Evolutionary conservation across 2,329 filamentous ascomycete species (phyloP).

Genomic region (Rhynchosporium graminicola): DNA sequence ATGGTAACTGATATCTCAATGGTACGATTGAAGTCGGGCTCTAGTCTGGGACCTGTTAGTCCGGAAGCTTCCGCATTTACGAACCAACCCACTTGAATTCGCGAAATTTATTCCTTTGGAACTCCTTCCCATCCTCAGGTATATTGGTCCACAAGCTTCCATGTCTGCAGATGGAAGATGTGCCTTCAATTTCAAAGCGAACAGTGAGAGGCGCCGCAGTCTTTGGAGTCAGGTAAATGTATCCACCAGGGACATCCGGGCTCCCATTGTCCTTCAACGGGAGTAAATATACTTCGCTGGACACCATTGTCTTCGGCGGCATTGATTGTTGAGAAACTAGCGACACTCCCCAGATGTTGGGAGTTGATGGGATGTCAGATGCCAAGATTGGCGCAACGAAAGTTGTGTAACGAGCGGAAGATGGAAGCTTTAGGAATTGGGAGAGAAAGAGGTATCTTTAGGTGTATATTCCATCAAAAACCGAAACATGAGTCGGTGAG

Average conservation of each 20-base stretch:
- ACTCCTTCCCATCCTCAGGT: slow-evolving; percentile 72
- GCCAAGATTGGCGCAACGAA: slow-evolving; percentile 1
- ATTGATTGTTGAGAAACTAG: slow-evolving; percentile 41
- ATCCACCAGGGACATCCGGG: slow-evolving; percentile 83
- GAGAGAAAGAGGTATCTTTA: neutral
- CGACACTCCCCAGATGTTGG: slow-evolving; percentile 1
- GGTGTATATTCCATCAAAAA: slow-evolving; percentile 12
- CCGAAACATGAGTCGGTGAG: slow-evolving; percentile 8
- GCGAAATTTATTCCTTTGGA: slow-evolving; percentile 76
- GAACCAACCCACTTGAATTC: slow-evolving; percentile 75
- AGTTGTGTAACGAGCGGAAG: neutral
- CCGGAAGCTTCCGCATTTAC: neutral
- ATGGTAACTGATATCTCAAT: slow-evolving; percentile 90
- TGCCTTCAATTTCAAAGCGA: slow-evolving; percentile 89
- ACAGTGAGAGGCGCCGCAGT: slow-evolving; percentile 75
- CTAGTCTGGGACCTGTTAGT: slow-evolving; percentile 58
- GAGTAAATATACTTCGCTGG: slow-evolving; percentile 79
- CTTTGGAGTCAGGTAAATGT: slow-evolving; percentile 83
- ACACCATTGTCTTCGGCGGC: slow-evolving; percentile 62
- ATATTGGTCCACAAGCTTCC: slow-evolving; percentile 98
- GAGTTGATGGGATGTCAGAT: neutral
- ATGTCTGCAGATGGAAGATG: slow-evolving; percentile 91
- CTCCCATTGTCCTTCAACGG: slow-evolving; percentile 91
- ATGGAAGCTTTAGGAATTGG: neutral
- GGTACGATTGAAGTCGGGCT: slow-evolving; percentile 88